These are phyloP conservation scores for Fusarium neocosmosporiellum DNA, from an alignment of 2,329 filamentous ascomycete species.

Conservation along the genomic window DNA sequence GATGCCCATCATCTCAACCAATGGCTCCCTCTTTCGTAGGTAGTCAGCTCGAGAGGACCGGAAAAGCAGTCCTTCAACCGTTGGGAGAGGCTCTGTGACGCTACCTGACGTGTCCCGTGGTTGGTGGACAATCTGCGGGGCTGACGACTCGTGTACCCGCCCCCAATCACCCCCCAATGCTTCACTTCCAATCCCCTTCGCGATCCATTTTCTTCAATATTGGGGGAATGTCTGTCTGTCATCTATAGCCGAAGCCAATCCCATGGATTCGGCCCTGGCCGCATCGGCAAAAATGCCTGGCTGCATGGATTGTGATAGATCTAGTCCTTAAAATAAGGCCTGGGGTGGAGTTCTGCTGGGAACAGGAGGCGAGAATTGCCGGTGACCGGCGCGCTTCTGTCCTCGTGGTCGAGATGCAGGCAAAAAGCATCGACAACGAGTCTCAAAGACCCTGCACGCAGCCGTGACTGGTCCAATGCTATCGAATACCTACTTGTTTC, in stretches of 20 bases:
- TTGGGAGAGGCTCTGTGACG: slow-evolving; percentile 25
- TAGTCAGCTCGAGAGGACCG: background rate
- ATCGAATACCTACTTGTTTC: background rate
- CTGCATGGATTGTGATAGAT: slow-evolving; percentile 31
- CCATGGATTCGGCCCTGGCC: slow-evolving; percentile 27
- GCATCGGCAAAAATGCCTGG: slow-evolving; percentile 3
- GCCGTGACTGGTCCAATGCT: background rate
- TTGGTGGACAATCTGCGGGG: slow-evolving; percentile 41
- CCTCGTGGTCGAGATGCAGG: slow-evolving; percentile 17
- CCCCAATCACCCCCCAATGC: slow-evolving; percentile 40
- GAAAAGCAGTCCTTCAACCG: background rate
- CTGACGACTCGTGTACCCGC: slow-evolving; percentile 21
- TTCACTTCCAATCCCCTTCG: slow-evolving; percentile 10
- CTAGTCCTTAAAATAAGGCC: slow-evolving; percentile 10
- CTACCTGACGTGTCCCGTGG: slow-evolving; percentile 20
- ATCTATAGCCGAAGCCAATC: slow-evolving; percentile 17
- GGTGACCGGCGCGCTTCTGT: background rate
- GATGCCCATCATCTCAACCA: background rate
- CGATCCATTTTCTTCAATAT: slow-evolving; percentile 31
- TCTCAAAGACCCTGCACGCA: slow-evolving; percentile 11
- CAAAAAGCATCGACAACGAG: background rate
- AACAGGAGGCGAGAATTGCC: slow-evolving; percentile 21
- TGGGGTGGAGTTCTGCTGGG: slow-evolving; percentile 6
- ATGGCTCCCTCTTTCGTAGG: background rate
- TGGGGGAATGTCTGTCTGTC: slow-evolving; percentile 26